Evolutionary conservation across 768 basidiomycete genomes (phyloP), one percentile per base, ranked within the genome.

Genomic region (Tylopilus rubrobrunneus): DNA sequence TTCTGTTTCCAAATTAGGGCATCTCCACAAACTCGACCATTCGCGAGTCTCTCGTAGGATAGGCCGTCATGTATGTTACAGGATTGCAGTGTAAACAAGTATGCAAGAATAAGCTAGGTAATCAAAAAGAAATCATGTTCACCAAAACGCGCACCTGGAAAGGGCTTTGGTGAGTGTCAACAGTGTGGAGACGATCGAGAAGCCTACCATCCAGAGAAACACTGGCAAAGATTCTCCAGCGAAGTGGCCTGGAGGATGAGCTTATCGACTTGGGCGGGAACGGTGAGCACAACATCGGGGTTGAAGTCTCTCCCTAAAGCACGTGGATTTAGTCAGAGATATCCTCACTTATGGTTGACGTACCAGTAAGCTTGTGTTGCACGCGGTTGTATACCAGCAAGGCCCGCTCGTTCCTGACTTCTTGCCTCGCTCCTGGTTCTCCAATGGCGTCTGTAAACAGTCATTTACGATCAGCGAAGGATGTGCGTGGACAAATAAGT

Each of bases 181-280:
- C 19, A 29, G 8, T 23, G 2, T n/a, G 7, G 11, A 7, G 49
- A 27, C 28, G 31, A 44, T 17, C 12, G 11, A 52, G 27, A 11
- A 37, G 33, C 54, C 42, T 63, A 87, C 94, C 93, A 96, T 69
- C 94, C 94, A 56, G 92, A 90, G 76, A 96, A 97, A 65, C 92
- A 94, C 68, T 96, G 95, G 68, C 93, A 97, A 2, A 98, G 82
- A 68, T 98, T 97, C 70, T 98, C 95, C 42, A 98, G 70, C 14
- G 91, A 87, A 5, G 90, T 97, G 5, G 97, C 92, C 69, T 98
- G 92, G 57, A 86, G 80, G 57, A 99, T 98, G 49, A 99, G 76
- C 68, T 89, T 87, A 65, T 94, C 91, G 12, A 99, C 97, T 70
- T 99, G 97, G 10, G 76, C 81, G 25, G 78, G 73, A n/a, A 98